Evolutionary conservation across 2,329 filamentous ascomycete species (phyloP), one percentile per base, ranked within the genome.

Genomic region (Pleochaeta shiraiana): DNA sequence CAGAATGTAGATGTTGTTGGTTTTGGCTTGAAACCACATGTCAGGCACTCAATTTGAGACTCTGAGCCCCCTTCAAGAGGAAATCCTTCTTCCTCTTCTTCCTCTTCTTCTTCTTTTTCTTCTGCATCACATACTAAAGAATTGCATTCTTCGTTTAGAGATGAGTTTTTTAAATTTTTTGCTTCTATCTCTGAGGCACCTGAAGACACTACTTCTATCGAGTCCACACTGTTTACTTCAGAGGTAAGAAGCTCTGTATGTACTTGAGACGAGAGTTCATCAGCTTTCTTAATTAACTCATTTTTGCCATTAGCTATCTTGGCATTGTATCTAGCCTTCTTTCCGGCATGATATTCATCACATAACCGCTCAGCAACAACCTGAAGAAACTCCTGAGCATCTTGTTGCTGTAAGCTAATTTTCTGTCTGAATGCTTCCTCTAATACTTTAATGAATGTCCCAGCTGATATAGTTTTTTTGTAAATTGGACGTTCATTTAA

Each of bases 311-410:
- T 65, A 4, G 65, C 55, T 69, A 68, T 74, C 60, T 73, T 76
- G 3, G 83, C 83, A 65, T 81, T 78, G 57, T 76, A 77, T 67
- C 91, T 80, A 14, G 89, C 90, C 71, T 86, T 82, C 70, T 82
- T 81, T 0, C 90, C 90, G 3, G 90, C 90, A 72, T 95, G 85
- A 71, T 96, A 95, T 75, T 98, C 93, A 72, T 98, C 93, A 71
- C 89, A 90, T 65, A 98, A 78, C 63, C 92, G 82, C 76, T 98
- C 92, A 2, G 90, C 87, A 14, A 98, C 86, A 62, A 97, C 86
- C 76, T 98, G 93, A 65, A 98, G 76, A 68, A 98, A 96, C 74
- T 98, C 93, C 72, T 98, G 93, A 12, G 93, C 93, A 76, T 98
- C 93, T 75, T 98, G 93, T 75, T 98, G 93, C 72, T 93, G 90